Evolutionary conservation across 148 eudicot species (phyloP).

Genomic region (Selenicereus undatus): DNA sequence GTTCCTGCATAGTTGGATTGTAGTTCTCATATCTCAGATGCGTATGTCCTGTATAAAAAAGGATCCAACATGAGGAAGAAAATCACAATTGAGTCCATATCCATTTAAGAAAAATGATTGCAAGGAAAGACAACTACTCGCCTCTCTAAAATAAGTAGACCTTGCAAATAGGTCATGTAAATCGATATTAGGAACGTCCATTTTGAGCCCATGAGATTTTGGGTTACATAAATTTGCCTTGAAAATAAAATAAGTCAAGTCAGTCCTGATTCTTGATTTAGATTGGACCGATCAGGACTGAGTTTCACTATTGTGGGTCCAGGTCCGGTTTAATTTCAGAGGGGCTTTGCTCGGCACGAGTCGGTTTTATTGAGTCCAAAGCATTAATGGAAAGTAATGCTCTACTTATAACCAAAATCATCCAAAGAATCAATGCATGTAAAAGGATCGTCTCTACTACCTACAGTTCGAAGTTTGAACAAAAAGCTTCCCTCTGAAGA

Average conservation of each 20-base stretch:
- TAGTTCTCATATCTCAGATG: not conserved
- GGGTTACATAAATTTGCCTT: not conserved
- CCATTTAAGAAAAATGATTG: not conserved
- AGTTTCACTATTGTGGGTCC: not conserved
- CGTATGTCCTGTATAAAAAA: not conserved
- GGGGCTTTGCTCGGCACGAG: not conserved
- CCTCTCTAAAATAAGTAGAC: not conserved
- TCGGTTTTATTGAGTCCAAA: not conserved
- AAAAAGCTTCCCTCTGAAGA: not conserved
- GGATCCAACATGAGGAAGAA: not conserved
- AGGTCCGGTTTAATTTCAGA: not conserved
- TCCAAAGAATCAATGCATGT: not conserved
- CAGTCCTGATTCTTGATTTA: not conserved
- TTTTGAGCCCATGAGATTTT: not conserved
- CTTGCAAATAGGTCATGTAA: not conserved
- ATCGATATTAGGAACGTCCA: not conserved
- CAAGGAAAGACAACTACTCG: not conserved
- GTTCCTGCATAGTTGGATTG: not conserved
- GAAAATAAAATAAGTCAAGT: not conserved
- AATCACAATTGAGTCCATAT: not conserved
- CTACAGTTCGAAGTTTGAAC: constrained; percentile 6
- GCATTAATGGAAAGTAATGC: not conserved
- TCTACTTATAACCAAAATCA: not conserved
- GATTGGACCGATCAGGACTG: not conserved
- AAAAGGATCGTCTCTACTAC: not conserved